Evolutionary conservation across 2,329 filamentous ascomycete species (phyloP), one percentile per base, ranked within the genome.

Genomic region (Alternaria gaisen): DNA sequence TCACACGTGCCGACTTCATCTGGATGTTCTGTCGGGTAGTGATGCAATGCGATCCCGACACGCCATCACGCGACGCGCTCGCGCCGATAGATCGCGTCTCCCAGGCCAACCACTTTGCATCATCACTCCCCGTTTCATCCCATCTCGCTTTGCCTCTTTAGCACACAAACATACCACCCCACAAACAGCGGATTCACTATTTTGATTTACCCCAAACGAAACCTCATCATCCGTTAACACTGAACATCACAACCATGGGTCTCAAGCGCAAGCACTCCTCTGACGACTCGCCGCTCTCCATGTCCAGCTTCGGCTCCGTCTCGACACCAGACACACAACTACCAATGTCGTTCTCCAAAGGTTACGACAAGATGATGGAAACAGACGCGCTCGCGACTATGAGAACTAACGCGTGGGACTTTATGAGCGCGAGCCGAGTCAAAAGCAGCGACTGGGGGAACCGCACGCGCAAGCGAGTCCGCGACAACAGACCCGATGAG

Each of bases 181-280:
- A 18, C 40, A 43, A 51, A 53, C 20, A 58, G 9, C 26, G 8
- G 7, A 14, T 8, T 5, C 14, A 24, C 4, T 11, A 10, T 26
- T 5, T 47, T 18, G 8, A 36, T n/a, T 5, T n/a, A 14, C 6
- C 52, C 26, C n/a, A n/a, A 18, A 41, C 12, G 8, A 40, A 26
- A 50, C 30, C 38, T 16, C 9, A 5, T 34, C 18, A 18, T 24
- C 2, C 5, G 20, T 24, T 40, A 30, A 34, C 14, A 32, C 38
- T 16, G 8, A 18, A 18, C 14, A 8, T 26, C 14, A 11, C 28
- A 43, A 67, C 36, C 52, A 88, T 88, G 86, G 79, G 80, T 22
- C 78, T 84, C 73, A 88, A 88, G 74, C 85, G 86, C 72, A 88
- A 88, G 73, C 84, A 85, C 44, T 86, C 85, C 34, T 66, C 68